A percentile compares a stretch with the other conserved stretches of the same genome.
Evolutionary conservation across 129 eudicot genomes (phyloP).

Genomic region (Artemisia argyi): DNA sequence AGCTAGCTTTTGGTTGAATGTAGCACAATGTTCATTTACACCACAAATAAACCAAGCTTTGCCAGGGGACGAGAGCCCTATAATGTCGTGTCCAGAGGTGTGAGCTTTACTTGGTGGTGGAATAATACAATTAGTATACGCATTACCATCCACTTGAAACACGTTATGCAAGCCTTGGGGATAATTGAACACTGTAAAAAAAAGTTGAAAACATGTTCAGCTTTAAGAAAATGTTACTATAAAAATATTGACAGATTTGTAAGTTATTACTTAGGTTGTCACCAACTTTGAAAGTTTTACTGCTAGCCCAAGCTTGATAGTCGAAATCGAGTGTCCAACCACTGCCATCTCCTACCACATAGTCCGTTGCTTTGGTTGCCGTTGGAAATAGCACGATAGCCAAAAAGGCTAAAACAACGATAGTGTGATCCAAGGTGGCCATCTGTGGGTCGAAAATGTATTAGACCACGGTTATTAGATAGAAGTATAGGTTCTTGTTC

Average conservation of each 20-base stretch:
- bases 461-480: neutral
- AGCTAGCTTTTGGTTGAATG: conserved; percentile 32
- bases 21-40: conserved; percentile 30
- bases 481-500: neutral
- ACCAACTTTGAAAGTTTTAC: conserved; percentile 25
- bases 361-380: conserved; percentile 19
- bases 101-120: conserved; percentile 31
- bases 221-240: neutral
- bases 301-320: conserved; percentile 33
- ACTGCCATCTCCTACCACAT: conserved; percentile 29
- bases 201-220: neutral
- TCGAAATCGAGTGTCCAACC: conserved; percentile 27
- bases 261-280: conserved; percentile 23
- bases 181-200: conserved; percentile 42
- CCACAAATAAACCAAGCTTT: conserved; percentile 43
- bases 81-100: conserved; percentile 33
- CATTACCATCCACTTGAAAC: conserved; percentile 29
- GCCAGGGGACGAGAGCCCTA: conserved; percentile 24
- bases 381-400: conserved; percentile 16
- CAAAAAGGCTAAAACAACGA: neutral
- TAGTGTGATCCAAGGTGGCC: conserved; percentile 1
- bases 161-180: conserved; percentile 39
- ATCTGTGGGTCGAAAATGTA: neutral
- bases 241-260: neutral
- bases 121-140: conserved; percentile 23